Conservation (phyloP, 2,329 filamentous ascomycete species). For the Ophiostoma angusticollis region DNA sequence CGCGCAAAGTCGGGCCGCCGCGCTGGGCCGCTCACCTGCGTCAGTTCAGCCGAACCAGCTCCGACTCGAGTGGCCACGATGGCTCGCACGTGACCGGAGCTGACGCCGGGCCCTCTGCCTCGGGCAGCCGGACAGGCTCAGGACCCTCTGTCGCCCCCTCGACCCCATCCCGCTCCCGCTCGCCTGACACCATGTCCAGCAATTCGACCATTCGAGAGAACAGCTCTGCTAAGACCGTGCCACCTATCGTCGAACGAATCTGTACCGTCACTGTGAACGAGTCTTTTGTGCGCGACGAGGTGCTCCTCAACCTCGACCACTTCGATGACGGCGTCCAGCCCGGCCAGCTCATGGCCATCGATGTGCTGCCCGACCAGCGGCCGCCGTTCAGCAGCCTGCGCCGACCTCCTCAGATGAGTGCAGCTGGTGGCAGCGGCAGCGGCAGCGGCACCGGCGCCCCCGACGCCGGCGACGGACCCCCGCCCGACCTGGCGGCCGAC, state of each 20-base stretch:
- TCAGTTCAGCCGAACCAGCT: constrained; percentile 35
- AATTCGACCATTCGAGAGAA: constrained; percentile 32
- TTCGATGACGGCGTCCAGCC: constrained; percentile 50
- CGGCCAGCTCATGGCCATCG: constrained; percentile 61
- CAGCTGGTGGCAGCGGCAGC: constrained; percentile 8
- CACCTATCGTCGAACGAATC: constrained; percentile 29
- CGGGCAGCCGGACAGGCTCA: too few relatives aligned
- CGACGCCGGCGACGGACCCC: constrained; percentile 7
- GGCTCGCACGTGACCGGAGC: not conserved
- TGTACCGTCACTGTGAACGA: constrained; percentile 55
- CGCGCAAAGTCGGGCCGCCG: constrained; percentile 28
- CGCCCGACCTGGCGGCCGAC: constrained; percentile 3
- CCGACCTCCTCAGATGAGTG: too few relatives aligned
- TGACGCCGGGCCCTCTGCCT: constrained; percentile 16
- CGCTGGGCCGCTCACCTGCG: constrained; percentile 41
- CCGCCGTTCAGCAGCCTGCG: constrained; percentile 15
- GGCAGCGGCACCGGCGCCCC: not conserved
- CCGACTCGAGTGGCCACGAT: constrained; percentile 22
- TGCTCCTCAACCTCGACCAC: constrained; percentile 63
- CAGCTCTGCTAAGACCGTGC: constrained; percentile 16
- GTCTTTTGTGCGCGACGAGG: constrained; percentile 62
- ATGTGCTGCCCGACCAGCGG: constrained; percentile 35
- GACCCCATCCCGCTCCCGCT: constrained; percentile 17
- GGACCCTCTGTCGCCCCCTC: constrained; percentile 8
- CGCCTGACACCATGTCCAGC: constrained; percentile 37